These are phyloP conservation scores for Mycena epipterygia DNA, from an alignment of 768 basidiomycete species.

Conservation along the genomic window DNA sequence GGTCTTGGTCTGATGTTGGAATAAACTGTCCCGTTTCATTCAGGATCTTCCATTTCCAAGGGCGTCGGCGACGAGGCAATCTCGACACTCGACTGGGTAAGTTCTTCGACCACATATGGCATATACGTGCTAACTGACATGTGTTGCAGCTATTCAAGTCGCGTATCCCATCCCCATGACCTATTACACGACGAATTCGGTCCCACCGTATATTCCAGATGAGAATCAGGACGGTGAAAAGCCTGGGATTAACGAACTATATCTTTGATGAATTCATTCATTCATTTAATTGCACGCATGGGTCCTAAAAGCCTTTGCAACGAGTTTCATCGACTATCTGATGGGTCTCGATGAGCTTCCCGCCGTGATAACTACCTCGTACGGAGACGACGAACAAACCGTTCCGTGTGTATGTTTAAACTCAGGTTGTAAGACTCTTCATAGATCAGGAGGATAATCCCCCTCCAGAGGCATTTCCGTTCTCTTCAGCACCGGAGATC, in stretches of 20 bases:
- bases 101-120: constrained; percentile 54
- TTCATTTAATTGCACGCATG: too few relatives aligned
- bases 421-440: neutral
- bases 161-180: constrained; percentile 61
- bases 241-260: constrained; percentile 55
- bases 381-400: constrained; percentile 51
- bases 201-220: constrained; percentile 59
- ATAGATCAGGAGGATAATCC: neutral
- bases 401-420: constrained; percentile 1
- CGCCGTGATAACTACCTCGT: constrained; percentile 56
- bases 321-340: constrained; percentile 54
- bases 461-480: constrained; percentile 49
- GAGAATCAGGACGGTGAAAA: constrained; percentile 33
- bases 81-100: constrained; percentile 62
- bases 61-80: constrained; percentile 49
- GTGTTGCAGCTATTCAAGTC: constrained; percentile 52
- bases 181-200: constrained; percentile 60
- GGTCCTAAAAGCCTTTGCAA: too few relatives aligned
- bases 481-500: constrained; percentile 57
- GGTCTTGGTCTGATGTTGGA: too few relatives aligned
- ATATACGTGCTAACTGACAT: constrained; percentile 45
- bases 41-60: too few relatives aligned
- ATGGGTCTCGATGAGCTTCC: constrained; percentile 47
- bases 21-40: too few relatives aligned
- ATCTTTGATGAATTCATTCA: constrained; percentile 43